Base-by-base conservation (phyloP, 345 rosid species). In the Arabis hirsuta region DNA sequence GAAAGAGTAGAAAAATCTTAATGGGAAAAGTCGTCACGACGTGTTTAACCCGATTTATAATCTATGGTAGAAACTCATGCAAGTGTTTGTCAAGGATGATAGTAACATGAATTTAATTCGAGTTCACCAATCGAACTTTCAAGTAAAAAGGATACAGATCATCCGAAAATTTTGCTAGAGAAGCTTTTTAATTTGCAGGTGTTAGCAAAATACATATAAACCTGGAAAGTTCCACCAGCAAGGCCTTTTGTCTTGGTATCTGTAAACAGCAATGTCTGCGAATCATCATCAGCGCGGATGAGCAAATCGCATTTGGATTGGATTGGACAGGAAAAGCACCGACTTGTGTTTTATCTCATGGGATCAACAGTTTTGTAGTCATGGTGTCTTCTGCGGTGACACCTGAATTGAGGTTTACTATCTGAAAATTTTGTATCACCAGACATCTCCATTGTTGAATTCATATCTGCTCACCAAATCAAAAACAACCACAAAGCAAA, bases 371-470 rank as follows among this genome's bases (percentile, higher is more conserved):
- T 84, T 80, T 89, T 86, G 62, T 69, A 87, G 59, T 95, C 97
- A 48, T 91, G 87, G 22, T 71, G 79, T 80, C 92, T 90, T 91
- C 91, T 91, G 27, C 92, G 85, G 3, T 96, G 90, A 65, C 89
- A 85, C 79, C 97, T 83, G 77, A 88, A 79, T 50, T 88, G 97
- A n/a, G 78, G 65, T 74, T 90, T 95, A 71, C 82, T 86, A 69
- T 91, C 94, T 4, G 84, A 73, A 81, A 91, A 89, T n/a, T 82
- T 80, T 76, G 85, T 88, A 79, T 84, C 84, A 55, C 96, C 96
- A 38, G 87, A 85, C 82, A 84, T 78, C 80, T 81, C 92, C 90
- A 83, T 73, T 76, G 80, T 87, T 53, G 96, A 81, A 78, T 82
- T 85, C 69, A 77, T 36, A 80, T 77, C 88, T 82, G 82, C 39